Percentiles rank a stretch among this genome's conserved stretches.
These are phyloP conservation scores for Leishmania tropica DNA, from an alignment of 208 protist genomes.

Conservation along the genomic window DNA sequence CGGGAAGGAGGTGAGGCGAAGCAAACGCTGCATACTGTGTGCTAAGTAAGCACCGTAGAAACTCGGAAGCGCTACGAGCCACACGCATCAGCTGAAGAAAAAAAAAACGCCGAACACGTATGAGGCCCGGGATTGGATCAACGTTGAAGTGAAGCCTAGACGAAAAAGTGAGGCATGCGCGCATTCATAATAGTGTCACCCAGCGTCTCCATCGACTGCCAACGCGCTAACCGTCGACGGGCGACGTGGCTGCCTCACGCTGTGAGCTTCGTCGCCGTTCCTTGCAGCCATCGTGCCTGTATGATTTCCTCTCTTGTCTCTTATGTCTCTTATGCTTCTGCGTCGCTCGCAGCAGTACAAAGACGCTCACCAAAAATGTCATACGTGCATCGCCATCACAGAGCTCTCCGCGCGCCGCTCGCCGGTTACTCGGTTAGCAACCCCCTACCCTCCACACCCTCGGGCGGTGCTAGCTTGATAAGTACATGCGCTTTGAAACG, in stretches of 20 bases:
- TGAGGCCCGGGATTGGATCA: background rate
- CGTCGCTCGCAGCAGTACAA: background rate
- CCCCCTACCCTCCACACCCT: background rate
- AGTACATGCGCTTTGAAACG: slow-evolving; percentile 94
- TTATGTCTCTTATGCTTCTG: background rate
- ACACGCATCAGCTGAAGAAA: background rate
- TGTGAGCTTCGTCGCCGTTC: background rate
- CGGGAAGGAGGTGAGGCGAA: background rate
- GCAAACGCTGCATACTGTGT: background rate
- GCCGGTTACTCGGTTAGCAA: background rate
- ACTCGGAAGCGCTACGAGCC: background rate
- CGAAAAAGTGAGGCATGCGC: background rate
- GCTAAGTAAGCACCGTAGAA: background rate
- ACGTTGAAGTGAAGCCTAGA: background rate
- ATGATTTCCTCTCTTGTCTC: background rate
- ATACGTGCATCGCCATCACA: background rate
- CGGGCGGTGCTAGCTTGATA: slow-evolving; percentile 40
- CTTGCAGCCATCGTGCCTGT: background rate
- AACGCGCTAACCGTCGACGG: background rate
- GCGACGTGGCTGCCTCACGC: background rate
- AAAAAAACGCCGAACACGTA: background rate
- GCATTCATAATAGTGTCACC: background rate
- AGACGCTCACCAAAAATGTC: background rate
- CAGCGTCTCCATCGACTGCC: background rate
- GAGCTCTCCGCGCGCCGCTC: background rate